Evolutionary conservation across 148 eudicot species (phyloP).

Genomic region (Bassia scoparia): DNA sequence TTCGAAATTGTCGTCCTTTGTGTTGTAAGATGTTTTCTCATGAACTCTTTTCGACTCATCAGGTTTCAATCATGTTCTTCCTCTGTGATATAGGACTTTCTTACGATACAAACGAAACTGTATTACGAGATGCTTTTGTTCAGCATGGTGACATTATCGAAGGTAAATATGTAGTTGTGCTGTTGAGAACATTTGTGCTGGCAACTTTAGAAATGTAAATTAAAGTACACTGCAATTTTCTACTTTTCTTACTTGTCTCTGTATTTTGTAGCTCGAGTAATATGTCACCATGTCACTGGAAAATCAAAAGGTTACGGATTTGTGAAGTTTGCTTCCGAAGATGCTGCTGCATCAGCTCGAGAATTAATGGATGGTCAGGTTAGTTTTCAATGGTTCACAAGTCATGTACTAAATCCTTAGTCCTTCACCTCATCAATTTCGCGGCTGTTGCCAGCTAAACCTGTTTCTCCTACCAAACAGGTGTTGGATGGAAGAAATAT

Average conservation of each 20-base stretch:
- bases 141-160: conserved; percentile 59
- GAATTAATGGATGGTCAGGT: conserved; percentile 71
- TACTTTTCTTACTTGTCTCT: not conserved
- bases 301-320: conserved; percentile 75
- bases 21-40: not conserved
- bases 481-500: conserved; percentile 60
- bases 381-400: not conserved
- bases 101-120: conserved; percentile 62
- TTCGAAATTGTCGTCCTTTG: too few relatives aligned
- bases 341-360: conserved; percentile 50
- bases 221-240: not conserved
- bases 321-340: conserved; percentile 54
- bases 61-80: not conserved
- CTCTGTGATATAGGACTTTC: conserved; percentile 50
- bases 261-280: conserved; percentile 44
- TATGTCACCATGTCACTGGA: conserved; percentile 60
- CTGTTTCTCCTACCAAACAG: conserved; percentile 28
- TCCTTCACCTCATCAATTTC: not conserved
- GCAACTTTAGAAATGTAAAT: not conserved
- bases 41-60: not conserved
- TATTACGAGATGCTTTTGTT: conserved; percentile 52
- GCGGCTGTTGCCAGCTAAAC: not conserved
- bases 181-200: not conserved
- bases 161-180: conserved; percentile 43
- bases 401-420: not conserved